phyloP scores from a whole-genome alignment of 257 asterid genomes.

The Sherardia arvensis region DNA sequence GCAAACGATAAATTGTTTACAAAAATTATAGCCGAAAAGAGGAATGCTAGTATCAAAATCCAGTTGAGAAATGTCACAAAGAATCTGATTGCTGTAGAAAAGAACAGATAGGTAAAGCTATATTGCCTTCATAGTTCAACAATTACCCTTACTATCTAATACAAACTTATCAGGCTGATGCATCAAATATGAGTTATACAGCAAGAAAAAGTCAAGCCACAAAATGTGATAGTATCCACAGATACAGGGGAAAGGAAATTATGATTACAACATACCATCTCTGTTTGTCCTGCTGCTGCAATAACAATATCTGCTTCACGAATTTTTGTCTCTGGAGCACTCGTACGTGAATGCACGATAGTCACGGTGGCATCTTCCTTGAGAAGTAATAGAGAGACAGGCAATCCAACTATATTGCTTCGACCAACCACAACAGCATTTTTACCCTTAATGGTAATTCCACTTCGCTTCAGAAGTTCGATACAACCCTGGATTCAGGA shows the following conservation, averaged over 20 bases:
- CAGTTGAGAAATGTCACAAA: not conserved
- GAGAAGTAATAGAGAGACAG: conserved; percentile 76
- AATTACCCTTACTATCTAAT: not conserved
- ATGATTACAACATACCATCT: conserved; percentile 41
- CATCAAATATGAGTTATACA: not conserved
- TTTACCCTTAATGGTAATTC: conserved; percentile 67
- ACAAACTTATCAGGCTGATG: not conserved
- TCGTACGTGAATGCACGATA: conserved; percentile 74
- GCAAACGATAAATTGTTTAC: conserved; percentile 4
- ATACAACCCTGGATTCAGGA: conserved; percentile 57
- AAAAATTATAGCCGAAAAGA: not conserved
- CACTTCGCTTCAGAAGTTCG: conserved; percentile 76
- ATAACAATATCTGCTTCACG: conserved; percentile 83
- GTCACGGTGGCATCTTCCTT: conserved; percentile 92
- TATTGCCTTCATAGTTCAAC: not conserved
- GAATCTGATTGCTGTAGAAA: not conserved
- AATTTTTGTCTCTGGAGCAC: conserved; percentile 67
- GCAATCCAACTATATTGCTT: conserved; percentile 89
- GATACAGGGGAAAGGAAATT: not conserved
- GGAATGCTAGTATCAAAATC: not conserved
- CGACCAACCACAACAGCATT: conserved; percentile 94
- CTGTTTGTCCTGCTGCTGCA: conserved; percentile 96
- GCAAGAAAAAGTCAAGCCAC: not conserved
- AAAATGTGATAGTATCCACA: not conserved
- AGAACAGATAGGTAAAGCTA: not conserved